Evolutionary conservation across 257 asterid species (phyloP), one percentile per base, ranked within the genome.

Genomic region (Phtheirospermum japonicum): DNA sequence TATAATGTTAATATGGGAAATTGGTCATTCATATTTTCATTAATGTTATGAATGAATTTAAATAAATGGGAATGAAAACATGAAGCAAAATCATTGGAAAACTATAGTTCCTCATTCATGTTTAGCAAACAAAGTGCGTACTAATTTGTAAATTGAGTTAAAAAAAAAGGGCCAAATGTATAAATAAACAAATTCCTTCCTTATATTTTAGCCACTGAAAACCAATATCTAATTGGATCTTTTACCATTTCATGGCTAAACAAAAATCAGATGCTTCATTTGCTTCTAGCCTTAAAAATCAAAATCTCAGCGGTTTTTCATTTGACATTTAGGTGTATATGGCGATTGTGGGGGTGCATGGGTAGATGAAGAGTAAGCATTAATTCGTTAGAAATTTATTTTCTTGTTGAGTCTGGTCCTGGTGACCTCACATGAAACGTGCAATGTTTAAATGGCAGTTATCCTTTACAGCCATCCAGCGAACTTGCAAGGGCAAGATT

Each of bases 271-370:
- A 60, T 40, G 28, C 19, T 14, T 48, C 53, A 48, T 17, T 45
- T 16, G 19, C 26, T 48, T 48, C 11, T 46, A 13, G 53, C 53
- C 26, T 14, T 48, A 3, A 16, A 6, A 48, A 16, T 48, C 2
- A 5, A 48, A 48, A 12, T 42, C 49, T 48, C 8, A 16, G 53
- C n/a, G 53, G 5, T 48, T 48, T 7, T 63, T 72, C 42, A 23
- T 37, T 73, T 57, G 62, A 60, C 60, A 19, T 66, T 37, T 73
- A 91, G 98, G 95, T 71, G 87, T 92, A 28, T 92, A 88, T 71
- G 98, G 97, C 66, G 90, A 89, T 63, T 71, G 77, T 34, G 86
- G 84, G 20, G 98, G 98, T 76, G 87, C 82, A 57, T 92, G 88
- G 95, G 90, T 89, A 6, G 84, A 82, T 57, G 95, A 88, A 84